phyloP scores from a whole-genome alignment of 108 stramenopile genomes.

The Discostella pseudostelligera region DNA sequence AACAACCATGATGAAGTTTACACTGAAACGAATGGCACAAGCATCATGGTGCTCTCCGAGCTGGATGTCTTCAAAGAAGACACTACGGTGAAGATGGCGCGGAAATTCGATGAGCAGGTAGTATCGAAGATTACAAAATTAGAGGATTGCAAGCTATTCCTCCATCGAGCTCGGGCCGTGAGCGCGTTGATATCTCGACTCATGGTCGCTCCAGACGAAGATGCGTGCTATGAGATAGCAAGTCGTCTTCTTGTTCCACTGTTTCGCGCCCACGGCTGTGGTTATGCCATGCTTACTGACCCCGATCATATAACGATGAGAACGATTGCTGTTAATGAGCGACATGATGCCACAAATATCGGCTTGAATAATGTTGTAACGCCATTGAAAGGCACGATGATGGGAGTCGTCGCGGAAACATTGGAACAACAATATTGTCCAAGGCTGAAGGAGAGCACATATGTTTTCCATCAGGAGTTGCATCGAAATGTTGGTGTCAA shows the following conservation, averaged over 20 bases:
- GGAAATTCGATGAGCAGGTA: slow-evolving; percentile 27
- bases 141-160: slow-evolving; percentile 23
- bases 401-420: slow-evolving; percentile 13
- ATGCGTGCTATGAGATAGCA: slow-evolving; percentile 28
- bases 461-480: slow-evolving; percentile 4
- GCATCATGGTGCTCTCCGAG: slow-evolving; percentile 23
- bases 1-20: no score
- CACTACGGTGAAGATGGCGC: slow-evolving; percentile 10
- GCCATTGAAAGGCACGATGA: slow-evolving; percentile 18
- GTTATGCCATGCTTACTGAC: slow-evolving; percentile 33
- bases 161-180: slow-evolving; percentile 34
- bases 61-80: slow-evolving; percentile 17
- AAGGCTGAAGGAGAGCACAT: slow-evolving; percentile 19
- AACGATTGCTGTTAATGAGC: slow-evolving; percentile 18
- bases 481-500: slow-evolving; percentile 18
- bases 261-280: slow-evolving; percentile 28
- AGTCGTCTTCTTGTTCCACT: slow-evolving; percentile 33
- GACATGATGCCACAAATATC: slow-evolving; percentile 13
- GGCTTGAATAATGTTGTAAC: slow-evolving; percentile 19
- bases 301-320: slow-evolving; percentile 26
- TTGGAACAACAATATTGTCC: slow-evolving; percentile 26
- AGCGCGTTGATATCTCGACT: slow-evolving; percentile 20
- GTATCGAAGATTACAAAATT: slow-evolving; percentile 26
- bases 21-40: no score
- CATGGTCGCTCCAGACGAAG: slow-evolving; percentile 41